These are phyloP conservation scores for Cyberlindnera mrakii DNA, from an alignment of 805 yeast genomes.

Conservation along the genomic window DNA sequence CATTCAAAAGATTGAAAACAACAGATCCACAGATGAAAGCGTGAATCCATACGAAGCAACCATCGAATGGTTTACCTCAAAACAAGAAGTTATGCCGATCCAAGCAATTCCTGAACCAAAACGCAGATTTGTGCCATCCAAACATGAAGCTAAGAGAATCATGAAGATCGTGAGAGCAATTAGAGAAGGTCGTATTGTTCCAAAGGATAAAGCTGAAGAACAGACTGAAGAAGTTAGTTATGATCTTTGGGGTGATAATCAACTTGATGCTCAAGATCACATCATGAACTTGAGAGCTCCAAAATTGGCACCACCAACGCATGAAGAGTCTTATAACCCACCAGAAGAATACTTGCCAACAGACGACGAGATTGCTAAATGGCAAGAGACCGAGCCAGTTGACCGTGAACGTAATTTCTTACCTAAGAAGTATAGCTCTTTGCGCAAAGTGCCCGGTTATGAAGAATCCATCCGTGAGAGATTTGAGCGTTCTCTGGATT, in stretches of 20 bases:
- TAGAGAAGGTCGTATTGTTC: constrained; percentile 89
- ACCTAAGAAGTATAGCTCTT: constrained; percentile 75
- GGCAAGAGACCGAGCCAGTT: constrained; percentile 63
- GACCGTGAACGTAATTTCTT: constrained; percentile 76
- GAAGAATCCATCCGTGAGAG: constrained; percentile 79
- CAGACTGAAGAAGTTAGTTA: constrained; percentile 48
- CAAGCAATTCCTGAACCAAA: constrained; percentile 96
- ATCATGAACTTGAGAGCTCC: constrained; percentile 94
- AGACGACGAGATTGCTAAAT: constrained; percentile 67
- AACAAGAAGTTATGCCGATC: constrained; percentile 83
- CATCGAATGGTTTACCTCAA: constrained; percentile 90
- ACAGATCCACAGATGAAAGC: constrained; percentile 74
- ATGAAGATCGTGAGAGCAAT: constrained; percentile 97
- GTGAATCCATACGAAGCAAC: constrained; percentile 90
- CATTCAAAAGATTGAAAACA: constrained; percentile 76
- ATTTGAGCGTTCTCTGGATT: constrained; percentile 89
- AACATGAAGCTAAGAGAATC: constrained; percentile 91
- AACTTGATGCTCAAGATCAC: constrained; percentile 60
- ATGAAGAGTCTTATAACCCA: constrained; percentile 95
- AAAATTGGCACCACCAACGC: constrained; percentile 89
- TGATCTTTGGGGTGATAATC: constrained; percentile 84
- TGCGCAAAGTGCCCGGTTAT: constrained; percentile 93
- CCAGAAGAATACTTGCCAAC: constrained; percentile 89
- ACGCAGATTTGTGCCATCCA: constrained; percentile 93
- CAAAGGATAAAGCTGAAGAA: constrained; percentile 54